phyloP scores from a whole-genome alignment of 345 rosid genomes.

The Viola odorata region DNA sequence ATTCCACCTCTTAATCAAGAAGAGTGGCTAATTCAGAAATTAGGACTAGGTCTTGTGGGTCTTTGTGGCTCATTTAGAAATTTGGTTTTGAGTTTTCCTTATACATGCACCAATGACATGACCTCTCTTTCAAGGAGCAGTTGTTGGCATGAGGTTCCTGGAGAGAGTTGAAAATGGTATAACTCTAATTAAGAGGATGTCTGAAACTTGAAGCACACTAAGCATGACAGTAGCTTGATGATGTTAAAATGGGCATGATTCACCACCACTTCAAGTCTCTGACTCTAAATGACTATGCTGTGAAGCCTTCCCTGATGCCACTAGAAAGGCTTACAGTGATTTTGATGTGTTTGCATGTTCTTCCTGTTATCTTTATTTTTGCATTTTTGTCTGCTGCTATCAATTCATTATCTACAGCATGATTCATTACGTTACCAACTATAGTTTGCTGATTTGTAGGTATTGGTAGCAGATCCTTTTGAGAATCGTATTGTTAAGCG shows the following conservation, averaged over 20 bases:
- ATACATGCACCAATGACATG: too few species aligned
- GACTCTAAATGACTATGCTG: not conserved
- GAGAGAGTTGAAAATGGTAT: too few species aligned
- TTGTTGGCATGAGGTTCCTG: too few species aligned
- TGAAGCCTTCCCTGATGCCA: not conserved
- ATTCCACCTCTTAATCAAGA: too few species aligned
- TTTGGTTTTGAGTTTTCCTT: too few species aligned
- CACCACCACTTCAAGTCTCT: not conserved
- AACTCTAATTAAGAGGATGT: too few species aligned
- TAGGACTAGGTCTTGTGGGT: too few species aligned
- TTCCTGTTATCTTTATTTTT: not conserved
- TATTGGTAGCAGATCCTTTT: slow-evolving; percentile 59
- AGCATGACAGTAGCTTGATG: too few species aligned
- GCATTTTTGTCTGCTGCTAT: not conserved
- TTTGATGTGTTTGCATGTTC: not conserved
- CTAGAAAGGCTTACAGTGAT: not conserved
- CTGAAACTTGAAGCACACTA: too few species aligned
- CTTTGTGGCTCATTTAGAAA: too few species aligned
- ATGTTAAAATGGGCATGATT: not conserved
- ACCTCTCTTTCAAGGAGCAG: too few species aligned
- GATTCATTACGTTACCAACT: not conserved
- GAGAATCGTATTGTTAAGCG: slow-evolving; percentile 60
- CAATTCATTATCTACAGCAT: not conserved
- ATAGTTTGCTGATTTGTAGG: slow-evolving; percentile 26
- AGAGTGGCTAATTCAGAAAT: too few species aligned